Evolutionary conservation across 2,329 filamentous ascomycete species (phyloP).

Genomic region (Conoideocrella luteorostrata): DNA sequence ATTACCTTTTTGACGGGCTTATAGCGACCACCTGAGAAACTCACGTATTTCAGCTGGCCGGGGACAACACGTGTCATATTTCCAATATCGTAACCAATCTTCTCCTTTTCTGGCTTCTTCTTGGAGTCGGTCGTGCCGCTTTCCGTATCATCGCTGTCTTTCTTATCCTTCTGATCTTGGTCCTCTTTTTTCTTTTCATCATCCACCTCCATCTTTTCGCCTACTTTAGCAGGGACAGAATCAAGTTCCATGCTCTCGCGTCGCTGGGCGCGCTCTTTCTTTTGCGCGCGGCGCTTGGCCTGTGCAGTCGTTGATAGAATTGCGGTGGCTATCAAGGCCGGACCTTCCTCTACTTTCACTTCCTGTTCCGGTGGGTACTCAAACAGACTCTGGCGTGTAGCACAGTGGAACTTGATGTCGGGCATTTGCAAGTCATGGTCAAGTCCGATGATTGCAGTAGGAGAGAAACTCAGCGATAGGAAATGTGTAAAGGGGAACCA

Average conservation of each 20-base stretch:
- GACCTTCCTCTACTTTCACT: constrained; percentile 88
- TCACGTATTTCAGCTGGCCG: constrained; percentile 90
- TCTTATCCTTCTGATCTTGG: constrained; percentile 54
- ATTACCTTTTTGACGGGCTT: constrained; percentile 82
- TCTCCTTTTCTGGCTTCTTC: constrained; percentile 93
- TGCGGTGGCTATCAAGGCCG: constrained; percentile 89
- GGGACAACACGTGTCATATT: constrained; percentile 96
- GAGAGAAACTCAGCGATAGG: constrained; percentile 91
- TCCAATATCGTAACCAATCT: constrained; percentile 89
- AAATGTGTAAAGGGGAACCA: constrained; percentile 99
- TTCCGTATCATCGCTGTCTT: constrained; percentile 56
- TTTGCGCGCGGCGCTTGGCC: constrained; percentile 88
- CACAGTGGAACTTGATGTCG: constrained; percentile 91
- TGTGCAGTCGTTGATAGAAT: constrained; percentile 95
- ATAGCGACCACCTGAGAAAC: constrained; percentile 83
- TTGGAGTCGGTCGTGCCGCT: constrained; percentile 53
- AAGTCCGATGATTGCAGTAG: constrained; percentile 89
- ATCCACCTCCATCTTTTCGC: constrained; percentile 86
- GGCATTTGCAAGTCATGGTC: constrained; percentile 92
- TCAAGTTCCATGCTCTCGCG: constrained; percentile 96
- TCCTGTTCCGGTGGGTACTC: constrained; percentile 97
- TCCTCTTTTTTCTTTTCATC: constrained; percentile 53
- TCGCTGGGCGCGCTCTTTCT: constrained; percentile 84
- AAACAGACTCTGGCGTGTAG: constrained; percentile 89
- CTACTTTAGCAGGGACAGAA: constrained; percentile 53